These are phyloP conservation scores for Ogataea salicorniae DNA, from an alignment of 805 yeast species.

Conservation along the genomic window DNA sequence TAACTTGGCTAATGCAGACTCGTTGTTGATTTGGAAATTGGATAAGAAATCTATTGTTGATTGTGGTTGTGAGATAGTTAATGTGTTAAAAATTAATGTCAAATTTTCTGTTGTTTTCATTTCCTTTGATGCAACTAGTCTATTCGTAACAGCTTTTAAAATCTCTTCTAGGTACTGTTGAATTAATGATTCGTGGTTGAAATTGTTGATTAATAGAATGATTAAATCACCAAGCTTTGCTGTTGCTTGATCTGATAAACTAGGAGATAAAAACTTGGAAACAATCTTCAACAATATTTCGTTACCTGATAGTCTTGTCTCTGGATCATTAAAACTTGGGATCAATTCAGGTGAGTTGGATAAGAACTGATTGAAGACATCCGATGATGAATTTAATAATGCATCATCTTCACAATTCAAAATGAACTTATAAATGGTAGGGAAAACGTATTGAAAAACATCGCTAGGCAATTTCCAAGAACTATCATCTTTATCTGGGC, in stretches of 20 bases:
- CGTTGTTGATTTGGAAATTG: conserved; percentile 27
- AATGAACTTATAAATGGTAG: conserved; percentile 37
- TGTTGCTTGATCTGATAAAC: conserved; percentile 75
- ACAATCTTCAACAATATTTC: conserved; percentile 58
- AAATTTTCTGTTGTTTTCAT: conserved; percentile 73
- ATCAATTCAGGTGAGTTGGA: conserved; percentile 34
- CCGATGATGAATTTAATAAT: conserved; percentile 71
- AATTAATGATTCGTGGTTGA: conserved; percentile 32
- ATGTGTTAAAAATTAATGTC: conserved; percentile 66
- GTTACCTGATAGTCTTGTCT: conserved; percentile 40
- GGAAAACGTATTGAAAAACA: conserved; percentile 40
- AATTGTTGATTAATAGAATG: conserved; percentile 26
- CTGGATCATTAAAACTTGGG: conserved; percentile 28
- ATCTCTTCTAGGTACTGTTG: conserved; percentile 48
- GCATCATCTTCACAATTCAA: conserved; percentile 62
- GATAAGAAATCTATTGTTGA: conserved; percentile 61
- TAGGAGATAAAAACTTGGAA: conserved; percentile 65
- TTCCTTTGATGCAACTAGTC: conserved; percentile 63
- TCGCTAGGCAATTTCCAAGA: conserved; percentile 17
- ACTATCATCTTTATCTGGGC: conserved; percentile 27
- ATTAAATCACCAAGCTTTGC: conserved; percentile 60
- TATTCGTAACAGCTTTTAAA: conserved; percentile 64
- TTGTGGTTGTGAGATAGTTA: conserved; percentile 56
- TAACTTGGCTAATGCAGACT: conserved; percentile 47
- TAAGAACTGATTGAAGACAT: conserved; percentile 60